Evolutionary conservation across 495 filamentous ascomycete genomes (phyloP), one percentile per base, ranked within the genome.

Genomic region (Daldinia vernicosa): DNA sequence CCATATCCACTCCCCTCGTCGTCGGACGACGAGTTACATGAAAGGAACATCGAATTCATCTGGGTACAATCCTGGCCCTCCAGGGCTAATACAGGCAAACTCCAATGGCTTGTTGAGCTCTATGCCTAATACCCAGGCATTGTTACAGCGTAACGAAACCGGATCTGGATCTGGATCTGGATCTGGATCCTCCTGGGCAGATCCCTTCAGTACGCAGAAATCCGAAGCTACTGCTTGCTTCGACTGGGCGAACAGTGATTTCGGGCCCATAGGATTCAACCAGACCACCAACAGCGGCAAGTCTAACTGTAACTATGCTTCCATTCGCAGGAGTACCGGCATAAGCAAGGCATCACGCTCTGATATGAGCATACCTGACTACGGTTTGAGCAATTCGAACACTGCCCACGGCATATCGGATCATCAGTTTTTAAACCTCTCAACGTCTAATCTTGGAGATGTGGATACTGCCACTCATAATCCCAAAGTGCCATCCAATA

Each of bases 1-100:
- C 1, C 83, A 85, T 47, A 45, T 80, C n/a, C 83, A 84, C 30
- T 84, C 83, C 0, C 81, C 81, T 2, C 76, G 79, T 9, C 71
- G 71, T 33, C 69, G 77, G 27, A 75, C 66, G 28, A 74, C 66
- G 19, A 74, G 70, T 56, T 67, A 70, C 7, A 57, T 70, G 33
- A 76, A 73, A 60, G 37, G 55, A 24, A 70, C 59, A 14, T 58
- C 63, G 0, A 45, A 61, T 32, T 67, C 69, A 30, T 68, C 66
- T 6, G 50, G 28, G 8, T 69, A 56, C 12, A 68, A 45, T 37
- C 43, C 69, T 11, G 57, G 57, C 11, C 58, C 50, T 17, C 65
- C 74, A 8, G 72, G 72, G 19, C 35, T 69, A 14, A 33, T 69
- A 15, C 77, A 77, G 8, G 26, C 70, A 28, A 57, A 65, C 12